A percentile compares a stretch with the other conserved stretches of the same genome.
Evolutionary conservation across 306 rosid genomes (phyloP).

Genomic region (Cicer chorassanicum): DNA sequence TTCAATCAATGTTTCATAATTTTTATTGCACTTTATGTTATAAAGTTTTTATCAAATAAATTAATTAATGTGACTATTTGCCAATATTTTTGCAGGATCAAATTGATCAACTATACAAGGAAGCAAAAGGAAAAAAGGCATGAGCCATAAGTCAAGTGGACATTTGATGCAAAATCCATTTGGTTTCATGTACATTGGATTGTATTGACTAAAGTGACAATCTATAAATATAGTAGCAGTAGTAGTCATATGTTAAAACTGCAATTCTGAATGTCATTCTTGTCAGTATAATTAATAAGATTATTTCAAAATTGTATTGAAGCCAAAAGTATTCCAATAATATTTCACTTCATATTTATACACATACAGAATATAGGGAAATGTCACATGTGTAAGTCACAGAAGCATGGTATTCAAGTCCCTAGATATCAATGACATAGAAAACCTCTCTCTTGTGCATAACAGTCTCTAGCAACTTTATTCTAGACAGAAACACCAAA

Average conservation of each 20-base stretch:
- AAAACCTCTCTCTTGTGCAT: background rate
- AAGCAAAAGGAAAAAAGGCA: conserved; percentile 63
- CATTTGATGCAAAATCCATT: conserved; percentile 27
- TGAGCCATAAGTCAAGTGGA: conserved; percentile 43
- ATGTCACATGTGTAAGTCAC: no score
- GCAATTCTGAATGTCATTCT: conserved; percentile 1
- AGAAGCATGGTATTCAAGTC: no score
- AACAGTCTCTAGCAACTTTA: background rate
- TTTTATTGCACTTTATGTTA: background rate
- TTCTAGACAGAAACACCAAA: background rate
- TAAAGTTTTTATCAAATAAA: background rate
- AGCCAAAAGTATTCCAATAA: conserved; percentile 9
- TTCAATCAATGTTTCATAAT: conserved; percentile 3
- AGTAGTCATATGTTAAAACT: conserved; percentile 11
- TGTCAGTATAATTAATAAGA: conserved; percentile 6
- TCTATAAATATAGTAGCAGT: conserved; percentile 2
- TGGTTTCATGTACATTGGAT: conserved; percentile 41
- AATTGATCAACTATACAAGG: conserved; percentile 66
- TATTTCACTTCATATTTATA: conserved; percentile 38
- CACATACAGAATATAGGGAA: conserved; percentile 1
- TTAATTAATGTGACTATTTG: background rate
- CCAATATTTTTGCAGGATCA: conserved; percentile 57
- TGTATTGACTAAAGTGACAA: conserved; percentile 29
- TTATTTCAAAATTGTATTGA: conserved; percentile 13
- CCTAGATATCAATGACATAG: background rate